These are phyloP conservation scores for Populus hybrid DNA, from an alignment of 441 rosid genomes.

Conservation along the genomic window DNA sequence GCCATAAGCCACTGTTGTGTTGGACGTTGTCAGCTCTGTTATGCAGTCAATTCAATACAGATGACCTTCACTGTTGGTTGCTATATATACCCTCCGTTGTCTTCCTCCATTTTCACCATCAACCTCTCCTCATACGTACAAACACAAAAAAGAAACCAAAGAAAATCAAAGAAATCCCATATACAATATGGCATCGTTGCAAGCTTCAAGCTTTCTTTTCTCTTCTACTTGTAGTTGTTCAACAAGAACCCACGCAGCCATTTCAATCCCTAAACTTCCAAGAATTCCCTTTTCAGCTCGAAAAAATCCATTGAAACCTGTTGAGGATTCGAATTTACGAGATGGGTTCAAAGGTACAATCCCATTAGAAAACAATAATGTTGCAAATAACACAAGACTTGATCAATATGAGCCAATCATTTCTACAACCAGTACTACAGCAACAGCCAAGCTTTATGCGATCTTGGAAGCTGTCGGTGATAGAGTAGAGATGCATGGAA, in stretches of 20 bases:
- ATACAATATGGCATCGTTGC: constrained; percentile 41
- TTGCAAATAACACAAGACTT: too few relatives aligned
- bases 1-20: too few relatives aligned
- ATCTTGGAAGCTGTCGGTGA: constrained; percentile 47
- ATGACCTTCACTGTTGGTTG: neutral
- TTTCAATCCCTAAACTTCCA: constrained; percentile 43
- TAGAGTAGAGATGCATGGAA: constrained; percentile 57
- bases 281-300: constrained; percentile 21
- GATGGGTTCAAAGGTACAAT: constrained; percentile 11
- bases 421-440: neutral
- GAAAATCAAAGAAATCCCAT: neutral
- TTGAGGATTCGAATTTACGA: constrained; percentile 14
- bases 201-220: constrained; percentile 25
- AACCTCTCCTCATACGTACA: neutral
- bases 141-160: neutral
- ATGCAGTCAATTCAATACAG: too few relatives aligned
- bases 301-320: neutral
- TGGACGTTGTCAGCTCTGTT: too few relatives aligned
- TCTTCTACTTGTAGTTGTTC: constrained; percentile 13
- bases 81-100: neutral
- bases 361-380: constrained; percentile 6
- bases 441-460: constrained; percentile 29
- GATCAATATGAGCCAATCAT: neutral
- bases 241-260: constrained; percentile 26
- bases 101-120: neutral